phyloP scores from a whole-genome alignment of 352 stramenopile genomes.

The Pythium insidiosum region DNA sequence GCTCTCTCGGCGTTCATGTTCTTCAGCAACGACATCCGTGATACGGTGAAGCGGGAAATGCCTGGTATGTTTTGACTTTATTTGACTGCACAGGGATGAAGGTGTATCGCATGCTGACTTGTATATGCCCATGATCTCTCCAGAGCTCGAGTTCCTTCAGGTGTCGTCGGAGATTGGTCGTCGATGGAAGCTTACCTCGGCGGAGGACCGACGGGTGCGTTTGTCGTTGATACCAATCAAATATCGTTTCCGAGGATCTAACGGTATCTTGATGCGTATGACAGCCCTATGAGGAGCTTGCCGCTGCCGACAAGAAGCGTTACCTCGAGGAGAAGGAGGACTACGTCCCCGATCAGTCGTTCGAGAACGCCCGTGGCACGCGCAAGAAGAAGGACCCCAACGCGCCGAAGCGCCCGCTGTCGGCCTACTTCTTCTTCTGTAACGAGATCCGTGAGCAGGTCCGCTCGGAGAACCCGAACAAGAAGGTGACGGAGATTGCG shows the following conservation, averaged over 20 bases:
- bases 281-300: constrained; percentile 81
- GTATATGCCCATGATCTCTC: too few relatives aligned
- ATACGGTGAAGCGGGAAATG: constrained; percentile 86
- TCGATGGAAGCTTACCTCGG: constrained; percentile 70
- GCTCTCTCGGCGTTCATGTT: constrained; percentile 89
- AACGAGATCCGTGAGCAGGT: constrained; percentile 89
- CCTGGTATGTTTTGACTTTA: too few relatives aligned
- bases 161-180: constrained; percentile 84
- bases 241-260: too few relatives aligned
- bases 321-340: constrained; percentile 87
- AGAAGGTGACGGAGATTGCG: constrained; percentile 92
- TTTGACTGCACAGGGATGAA: too few relatives aligned
- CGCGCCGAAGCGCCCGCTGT: constrained; percentile 92
- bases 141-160: constrained; percentile 73
- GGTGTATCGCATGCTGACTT: too few relatives aligned
- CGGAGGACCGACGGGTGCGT: constrained; percentile 50
- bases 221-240: constrained; percentile 3
- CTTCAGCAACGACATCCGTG: constrained; percentile 86
- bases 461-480: constrained; percentile 90
- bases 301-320: constrained; percentile 77
- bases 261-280: too few relatives aligned
- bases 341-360: constrained; percentile 83
- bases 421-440: constrained; percentile 94
- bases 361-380: constrained; percentile 45
- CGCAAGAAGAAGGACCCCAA: constrained; percentile 91